Base-by-base conservation (phyloP, 306 rosid species). In the Vicia sativa region DNA sequence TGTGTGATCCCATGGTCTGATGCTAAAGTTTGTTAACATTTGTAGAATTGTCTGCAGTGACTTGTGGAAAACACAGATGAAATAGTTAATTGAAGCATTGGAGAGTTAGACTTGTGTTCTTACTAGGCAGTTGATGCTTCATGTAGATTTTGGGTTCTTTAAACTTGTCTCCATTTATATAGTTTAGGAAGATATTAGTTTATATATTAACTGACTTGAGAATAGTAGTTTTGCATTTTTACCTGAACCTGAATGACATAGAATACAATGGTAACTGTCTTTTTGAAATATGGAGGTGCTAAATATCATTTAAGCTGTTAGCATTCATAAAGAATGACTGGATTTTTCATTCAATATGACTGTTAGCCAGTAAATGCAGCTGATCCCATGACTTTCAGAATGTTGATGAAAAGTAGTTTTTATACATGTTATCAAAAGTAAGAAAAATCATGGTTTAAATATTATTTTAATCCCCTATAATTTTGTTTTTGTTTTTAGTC, bases 361-460 rank as follows among this genome's bases (percentile, higher is more conserved):
- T 19, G 53, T 16, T 39, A 14, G 65, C 28, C 34, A 31, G 41
- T 28, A 41, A 56, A 41, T 69, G 63, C n/a, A 41, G 55, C 44
- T 41, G 25, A n/a, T 68, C 28, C 52, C 26, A 6, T 38, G 57
- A 52, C 28, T 52, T 21, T 52, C 31, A 11, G 66, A 34, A 31
- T 15, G 16, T 57, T 71, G 35, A 42, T 46, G 38, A 57, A 71
- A 63, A 21, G 6, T 43, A 62, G 61, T 70, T 68, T 14, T 14
- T 52, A 50, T 28, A 2, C 15, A 57, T 56, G 46, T 44, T 44
- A 39, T 70, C 26, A 16, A 45, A 70, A 45, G 49, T 44, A 56
- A 59, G 42, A 59, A 15, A 48, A 44, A 43, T 1, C 9, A 5
- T 13, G 49, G 49, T 13, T 13, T 44, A 5, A n/a, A 13, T 5